A percentile compares a stretch with the other conserved stretches of the same genome.
Conservation (phyloP, 495 filamentous ascomycete species). For the Talaromyces ruber region DNA sequence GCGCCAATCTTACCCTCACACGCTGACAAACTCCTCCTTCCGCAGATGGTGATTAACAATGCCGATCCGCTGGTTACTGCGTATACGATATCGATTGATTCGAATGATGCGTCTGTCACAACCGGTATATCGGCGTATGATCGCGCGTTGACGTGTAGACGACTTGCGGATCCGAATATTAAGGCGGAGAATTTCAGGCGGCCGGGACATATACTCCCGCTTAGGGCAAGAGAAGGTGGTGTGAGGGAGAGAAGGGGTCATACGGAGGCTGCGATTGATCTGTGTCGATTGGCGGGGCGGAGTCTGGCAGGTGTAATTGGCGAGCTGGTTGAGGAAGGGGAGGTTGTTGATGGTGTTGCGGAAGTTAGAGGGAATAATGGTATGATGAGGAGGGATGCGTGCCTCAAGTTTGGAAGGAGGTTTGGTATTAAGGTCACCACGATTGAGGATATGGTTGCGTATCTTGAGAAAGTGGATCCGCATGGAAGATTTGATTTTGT, state of each 20-base stretch:
- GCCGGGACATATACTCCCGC: conserved; percentile 86
- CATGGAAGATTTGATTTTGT: conserved; percentile 7
- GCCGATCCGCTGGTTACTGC: conserved; percentile 83
- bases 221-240: conserved; percentile 72
- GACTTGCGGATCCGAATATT: conserved; percentile 60
- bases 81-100: conserved; percentile 83
- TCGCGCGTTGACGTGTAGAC: conserved; percentile 70
- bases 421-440: conserved; percentile 93
- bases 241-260: conserved; percentile 73
- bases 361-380: conserved; percentile 52
- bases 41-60: conserved; percentile 81
- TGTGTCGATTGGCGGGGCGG: conserved; percentile 74
- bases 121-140: conserved; percentile 90
- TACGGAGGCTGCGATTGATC: conserved; percentile 86
- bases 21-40: conserved; percentile 60
- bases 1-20: conserved; percentile 65
- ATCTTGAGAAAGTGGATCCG: conserved; percentile 52
- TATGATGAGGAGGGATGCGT: conserved; percentile 91
- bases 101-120: conserved; percentile 58
- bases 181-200: conserved; percentile 57
- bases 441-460: conserved; percentile 79
- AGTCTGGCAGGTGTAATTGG: conserved; percentile 71
- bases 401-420: conserved; percentile 75
- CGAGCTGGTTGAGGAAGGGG: conserved; percentile 76
- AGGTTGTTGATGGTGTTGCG: conserved; percentile 50